phyloP scores from a whole-genome alignment of 768 basidiomycete genomes.

The Tricholoma sp. region DNA sequence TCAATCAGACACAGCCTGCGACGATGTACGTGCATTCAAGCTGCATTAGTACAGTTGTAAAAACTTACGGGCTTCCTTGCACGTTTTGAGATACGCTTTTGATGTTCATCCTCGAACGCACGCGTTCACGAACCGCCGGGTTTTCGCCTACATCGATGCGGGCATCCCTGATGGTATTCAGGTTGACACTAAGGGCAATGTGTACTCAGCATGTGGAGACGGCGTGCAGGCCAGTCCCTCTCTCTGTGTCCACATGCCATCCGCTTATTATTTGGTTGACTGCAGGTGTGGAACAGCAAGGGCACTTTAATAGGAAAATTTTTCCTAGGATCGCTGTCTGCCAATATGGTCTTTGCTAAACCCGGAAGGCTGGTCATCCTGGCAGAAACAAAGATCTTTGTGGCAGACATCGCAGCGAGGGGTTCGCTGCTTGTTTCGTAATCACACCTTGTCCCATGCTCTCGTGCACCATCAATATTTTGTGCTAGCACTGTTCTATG shows the following conservation, averaged over 20 bases:
- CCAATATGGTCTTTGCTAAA: constrained; percentile 44
- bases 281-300: constrained; percentile 46
- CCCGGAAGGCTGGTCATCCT: constrained; percentile 38
- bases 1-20: constrained; percentile 54
- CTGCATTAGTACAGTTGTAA: not conserved
- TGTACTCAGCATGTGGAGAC: constrained; percentile 66
- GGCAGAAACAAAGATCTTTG: constrained; percentile 42
- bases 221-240: constrained; percentile 49
- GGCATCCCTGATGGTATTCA: constrained; percentile 67
- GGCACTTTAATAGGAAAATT: constrained; percentile 64
- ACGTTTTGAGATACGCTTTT: constrained; percentile 50
- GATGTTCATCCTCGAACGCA: constrained; percentile 57
- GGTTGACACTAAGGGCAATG: constrained; percentile 58
- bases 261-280: not conserved
- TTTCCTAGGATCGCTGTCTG: constrained; percentile 41
- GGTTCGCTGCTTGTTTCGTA: constrained; percentile 10
- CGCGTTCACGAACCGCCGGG: constrained; percentile 52
- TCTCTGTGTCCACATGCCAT: not conserved
- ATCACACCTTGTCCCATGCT: no score
- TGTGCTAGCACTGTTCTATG: not conserved
- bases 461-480: no score
- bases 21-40: constrained; percentile 50
- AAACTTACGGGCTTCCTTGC: not conserved
- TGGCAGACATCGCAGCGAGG: constrained; percentile 41
- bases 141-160: constrained; percentile 63